Percentiles rank a stretch among this genome's conserved stretches.
These are phyloP conservation scores for Ophioceras dolichostomum DNA, from an alignment of 2,329 filamentous ascomycete genomes.

Conservation along the genomic window DNA sequence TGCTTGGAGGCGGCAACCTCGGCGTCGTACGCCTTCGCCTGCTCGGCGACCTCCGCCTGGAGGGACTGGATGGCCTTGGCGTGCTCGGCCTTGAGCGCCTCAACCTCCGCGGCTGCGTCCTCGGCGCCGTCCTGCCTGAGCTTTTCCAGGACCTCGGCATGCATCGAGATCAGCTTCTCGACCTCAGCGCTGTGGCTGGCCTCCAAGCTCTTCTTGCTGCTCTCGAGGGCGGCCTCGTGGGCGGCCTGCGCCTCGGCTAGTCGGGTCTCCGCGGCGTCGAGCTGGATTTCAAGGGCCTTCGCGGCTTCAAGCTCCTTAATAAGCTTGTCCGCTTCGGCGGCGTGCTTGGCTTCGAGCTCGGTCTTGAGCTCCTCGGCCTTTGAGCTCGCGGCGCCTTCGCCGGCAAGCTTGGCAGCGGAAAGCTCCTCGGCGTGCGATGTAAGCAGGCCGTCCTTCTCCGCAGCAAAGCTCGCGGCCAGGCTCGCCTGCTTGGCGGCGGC, in stretches of 20 bases:
- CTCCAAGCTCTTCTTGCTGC: slow-evolving; percentile 26
- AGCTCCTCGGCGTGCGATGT: slow-evolving; percentile 19
- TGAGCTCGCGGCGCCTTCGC: slow-evolving; percentile 12
- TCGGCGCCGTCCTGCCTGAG: slow-evolving; percentile 31
- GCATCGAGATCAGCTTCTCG: slow-evolving; percentile 28
- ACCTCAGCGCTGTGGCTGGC: slow-evolving; percentile 30
- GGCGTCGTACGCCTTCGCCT: slow-evolving; percentile 27
- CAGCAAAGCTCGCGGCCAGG: slow-evolving; percentile 17
- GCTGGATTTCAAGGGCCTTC: slow-evolving; percentile 16
- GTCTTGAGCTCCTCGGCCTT: slow-evolving; percentile 23
- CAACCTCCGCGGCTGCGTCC: slow-evolving; percentile 23
- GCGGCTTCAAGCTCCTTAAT: slow-evolving; percentile 20
- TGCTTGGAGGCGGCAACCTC: slow-evolving; percentile 22
- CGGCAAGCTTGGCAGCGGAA: slow-evolving; percentile 11
- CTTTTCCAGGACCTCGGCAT: slow-evolving; percentile 30
- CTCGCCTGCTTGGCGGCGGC: slow-evolving; percentile 24
- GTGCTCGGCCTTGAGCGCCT: slow-evolving; percentile 17
- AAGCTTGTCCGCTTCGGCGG: slow-evolving; percentile 21
- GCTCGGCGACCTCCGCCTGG: slow-evolving; percentile 15
- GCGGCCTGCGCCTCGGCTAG: slow-evolving; percentile 20
- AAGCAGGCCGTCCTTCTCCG: slow-evolving; percentile 21
- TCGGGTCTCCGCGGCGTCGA: slow-evolving; percentile 16
- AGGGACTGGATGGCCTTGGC: slow-evolving; percentile 28
- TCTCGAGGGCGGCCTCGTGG: slow-evolving; percentile 22
- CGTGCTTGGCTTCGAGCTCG: slow-evolving; percentile 19